A percentile compares a stretch with the other conserved stretches of the same genome.
Evolutionary conservation across 176 grass and related monocot species (phyloP).

Genomic region (Microstegium vimineum): DNA sequence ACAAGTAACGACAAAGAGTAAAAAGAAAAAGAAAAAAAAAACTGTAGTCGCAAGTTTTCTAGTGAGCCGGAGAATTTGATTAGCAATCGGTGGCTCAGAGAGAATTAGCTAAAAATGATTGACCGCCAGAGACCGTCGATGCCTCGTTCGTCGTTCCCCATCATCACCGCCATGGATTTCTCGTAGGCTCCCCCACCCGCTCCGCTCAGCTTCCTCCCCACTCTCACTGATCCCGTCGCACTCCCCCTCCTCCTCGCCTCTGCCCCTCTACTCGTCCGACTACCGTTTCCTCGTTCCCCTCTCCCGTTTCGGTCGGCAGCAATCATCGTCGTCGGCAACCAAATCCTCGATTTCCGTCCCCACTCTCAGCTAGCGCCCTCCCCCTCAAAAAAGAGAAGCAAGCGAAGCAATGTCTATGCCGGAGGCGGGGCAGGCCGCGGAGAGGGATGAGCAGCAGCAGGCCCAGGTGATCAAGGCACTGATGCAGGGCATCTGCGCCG

Average conservation of each 20-base stretch:
- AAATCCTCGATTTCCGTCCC: background rate
- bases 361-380: background rate
- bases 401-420: slow-evolving; percentile 28
- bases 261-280: background rate
- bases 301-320: background rate
- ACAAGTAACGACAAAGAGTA: no score
- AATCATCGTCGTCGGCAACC: background rate
- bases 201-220: background rate
- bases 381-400: background rate
- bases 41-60: background rate
- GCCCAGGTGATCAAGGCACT: slow-evolving; percentile 32
- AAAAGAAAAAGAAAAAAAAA: no score
- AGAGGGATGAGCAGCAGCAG: slow-evolving; percentile 42
- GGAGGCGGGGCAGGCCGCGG: slow-evolving; percentile 31
- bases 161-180: background rate
- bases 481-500: slow-evolving; percentile 49
- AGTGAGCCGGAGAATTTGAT: background rate
- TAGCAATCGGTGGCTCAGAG: background rate
- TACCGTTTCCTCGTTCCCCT: background rate
- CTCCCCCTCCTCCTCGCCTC: no score
- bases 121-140: background rate
- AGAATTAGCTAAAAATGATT: background rate
- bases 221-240: background rate
- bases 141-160: background rate
- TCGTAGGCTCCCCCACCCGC: background rate